A percentile compares a stretch with the other conserved stretches of the same genome.
These are phyloP conservation scores for Acanthamoeba sp. DNA, from an alignment of 208 protist genomes.

Conservation along the genomic window DNA sequence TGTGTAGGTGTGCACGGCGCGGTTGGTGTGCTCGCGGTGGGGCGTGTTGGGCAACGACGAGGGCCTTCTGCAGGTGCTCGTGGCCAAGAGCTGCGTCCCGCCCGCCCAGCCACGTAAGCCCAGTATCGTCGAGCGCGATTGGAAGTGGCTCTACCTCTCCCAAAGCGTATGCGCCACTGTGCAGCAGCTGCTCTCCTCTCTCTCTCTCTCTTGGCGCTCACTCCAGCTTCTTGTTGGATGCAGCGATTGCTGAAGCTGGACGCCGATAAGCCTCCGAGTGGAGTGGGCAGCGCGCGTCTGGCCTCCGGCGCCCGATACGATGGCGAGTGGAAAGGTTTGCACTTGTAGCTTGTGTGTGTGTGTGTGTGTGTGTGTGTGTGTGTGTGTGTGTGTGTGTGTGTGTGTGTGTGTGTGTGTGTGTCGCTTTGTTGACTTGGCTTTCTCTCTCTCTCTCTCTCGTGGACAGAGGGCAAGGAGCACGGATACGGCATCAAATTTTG, in stretches of 20 bases:
- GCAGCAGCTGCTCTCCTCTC: too few relatives aligned
- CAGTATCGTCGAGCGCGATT: constrained; percentile 25
- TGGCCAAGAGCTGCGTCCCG: not conserved
- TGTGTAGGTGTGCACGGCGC: constrained; percentile 16
- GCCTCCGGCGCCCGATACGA: constrained; percentile 38
- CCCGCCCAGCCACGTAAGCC: constrained; percentile 21
- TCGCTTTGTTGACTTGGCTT: not conserved
- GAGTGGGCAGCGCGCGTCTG: constrained; percentile 18
- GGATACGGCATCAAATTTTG: constrained; percentile 72
- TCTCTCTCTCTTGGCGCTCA: constrained; percentile 9
- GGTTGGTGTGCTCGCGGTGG: constrained; percentile 48
- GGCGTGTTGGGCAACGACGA: constrained; percentile 39
- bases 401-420: too few relatives aligned
- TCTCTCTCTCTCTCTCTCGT: not conserved
- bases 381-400: not conserved
- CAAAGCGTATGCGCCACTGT: constrained; percentile 53
- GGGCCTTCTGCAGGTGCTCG: constrained; percentile 25
- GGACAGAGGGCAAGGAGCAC: constrained; percentile 66
- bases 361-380: too few relatives aligned
- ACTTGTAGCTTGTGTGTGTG: too few relatives aligned
- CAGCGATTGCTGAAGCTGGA: not conserved
- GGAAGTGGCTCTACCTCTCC: constrained; percentile 64
- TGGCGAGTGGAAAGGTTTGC: constrained; percentile 60
- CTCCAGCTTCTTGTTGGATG: not conserved
- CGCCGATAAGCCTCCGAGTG: not conserved